Evolutionary conservation across 2,329 filamentous ascomycete genomes (phyloP), one percentile per base, ranked within the genome.

Genomic region (Nigrospora sphaerica): DNA sequence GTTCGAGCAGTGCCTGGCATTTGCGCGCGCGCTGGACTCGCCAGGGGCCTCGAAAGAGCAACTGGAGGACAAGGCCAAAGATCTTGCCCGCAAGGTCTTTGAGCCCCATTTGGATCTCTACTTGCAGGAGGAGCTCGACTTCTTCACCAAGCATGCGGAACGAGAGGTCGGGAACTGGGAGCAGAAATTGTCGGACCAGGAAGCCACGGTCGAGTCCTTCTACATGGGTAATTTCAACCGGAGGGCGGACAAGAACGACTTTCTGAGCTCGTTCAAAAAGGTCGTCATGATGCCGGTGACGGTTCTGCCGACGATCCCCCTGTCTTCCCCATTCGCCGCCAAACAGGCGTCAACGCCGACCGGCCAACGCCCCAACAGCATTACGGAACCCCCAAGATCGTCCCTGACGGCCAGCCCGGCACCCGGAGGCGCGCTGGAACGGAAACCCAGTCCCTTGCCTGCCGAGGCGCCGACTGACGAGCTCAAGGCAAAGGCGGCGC

Each of bases 251-350:
- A 98, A 98, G 69, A 88, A 90, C 55, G 93, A 98, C 62, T 98
- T 98, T 58, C 63, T 98, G 50, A 93, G 85, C 39, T 95, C 91
- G 0, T 98, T 98, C 74, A 96, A 90, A 62, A 97, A 97, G 65
- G 93, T 98, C 10, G 88, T 98, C 53, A 96, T 98, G 91, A 95
- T 95, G 83, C 93, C 93, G 2, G 92, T 98, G 42, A 95, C 88
- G 44, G 92, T 90, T 10, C 72, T 97, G 4, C 88, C 89, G 2
- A 83, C 78, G 40, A 79, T 88, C 52, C 65, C 78, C 6, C 69
- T 80, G 42, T 71, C 73, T 10, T 80, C 72, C n/a, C 75, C 75
- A 46, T 88, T 81, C 59, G 75, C 68, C 49, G 66, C 65, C 33
- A 75, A 70, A 45, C 60, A 70, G 0, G 49, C 64, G 10, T 44